Percentiles rank a stretch among this genome's conserved stretches.
phyloP scores from a whole-genome alignment of 83 land plant species.

The Larix sibirica region DNA sequence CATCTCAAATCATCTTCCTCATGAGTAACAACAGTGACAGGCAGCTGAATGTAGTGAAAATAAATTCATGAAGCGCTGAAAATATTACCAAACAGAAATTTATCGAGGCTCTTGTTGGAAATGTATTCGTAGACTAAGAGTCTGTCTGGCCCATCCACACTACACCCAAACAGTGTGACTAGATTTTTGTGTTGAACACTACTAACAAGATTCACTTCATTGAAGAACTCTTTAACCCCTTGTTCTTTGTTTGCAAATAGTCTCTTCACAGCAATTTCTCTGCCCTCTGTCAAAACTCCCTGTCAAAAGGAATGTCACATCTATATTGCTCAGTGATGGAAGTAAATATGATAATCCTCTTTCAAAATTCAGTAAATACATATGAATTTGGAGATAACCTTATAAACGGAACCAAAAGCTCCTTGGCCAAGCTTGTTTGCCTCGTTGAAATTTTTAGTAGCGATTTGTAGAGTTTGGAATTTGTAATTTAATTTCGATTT shows the following conservation, averaged over 20 bases:
- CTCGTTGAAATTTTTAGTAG: constrained; percentile 6
- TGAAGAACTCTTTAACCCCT: constrained; percentile 13
- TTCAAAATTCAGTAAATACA: not conserved
- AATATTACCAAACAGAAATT: constrained; percentile 5
- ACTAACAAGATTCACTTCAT: constrained; percentile 31
- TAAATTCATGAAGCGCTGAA: too few species aligned
- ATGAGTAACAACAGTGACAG: too few species aligned
- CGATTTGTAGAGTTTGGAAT: constrained; percentile 1
- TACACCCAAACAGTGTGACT: constrained; percentile 35
- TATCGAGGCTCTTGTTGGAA: constrained; percentile 34
- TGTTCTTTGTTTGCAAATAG: constrained; percentile 3
- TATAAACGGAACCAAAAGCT: constrained; percentile 17
- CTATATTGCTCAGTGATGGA: too few species aligned
- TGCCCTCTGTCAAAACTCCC: constrained; percentile 34
- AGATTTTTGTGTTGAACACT: constrained; percentile 35
- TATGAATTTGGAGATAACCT: constrained; percentile 5
- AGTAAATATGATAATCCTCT: too few species aligned
- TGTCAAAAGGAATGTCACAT: not conserved
- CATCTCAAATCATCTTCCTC: too few species aligned
- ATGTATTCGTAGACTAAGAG: constrained; percentile 40
- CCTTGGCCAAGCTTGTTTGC: constrained; percentile 17
- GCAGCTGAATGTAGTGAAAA: too few species aligned
- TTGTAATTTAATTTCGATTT: not conserved
- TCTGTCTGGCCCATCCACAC: constrained; percentile 21
- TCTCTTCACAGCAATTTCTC: constrained; percentile 40